phyloP scores from a whole-genome alignment of 331 rosid species.

The Ulmus americana region DNA sequence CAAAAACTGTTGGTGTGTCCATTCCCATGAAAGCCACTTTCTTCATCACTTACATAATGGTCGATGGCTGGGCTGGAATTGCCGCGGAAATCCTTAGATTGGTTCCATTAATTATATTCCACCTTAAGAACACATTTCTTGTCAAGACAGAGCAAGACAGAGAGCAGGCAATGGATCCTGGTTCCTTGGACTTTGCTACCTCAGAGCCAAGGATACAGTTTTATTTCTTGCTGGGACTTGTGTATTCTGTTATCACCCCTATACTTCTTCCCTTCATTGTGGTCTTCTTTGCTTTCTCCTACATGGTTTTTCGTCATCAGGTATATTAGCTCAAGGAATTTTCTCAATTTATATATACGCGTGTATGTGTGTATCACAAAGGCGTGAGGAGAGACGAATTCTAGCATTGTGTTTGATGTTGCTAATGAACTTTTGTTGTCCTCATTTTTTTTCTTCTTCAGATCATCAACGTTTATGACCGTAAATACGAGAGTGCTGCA shows the following conservation, averaged over 20 bases:
- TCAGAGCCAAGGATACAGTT: constrained; percentile 85
- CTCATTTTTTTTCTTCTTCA: constrained; percentile 19
- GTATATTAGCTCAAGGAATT: constrained; percentile 29
- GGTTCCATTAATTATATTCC: constrained; percentile 53
- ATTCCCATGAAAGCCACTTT: constrained; percentile 94
- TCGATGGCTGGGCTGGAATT: constrained; percentile 93
- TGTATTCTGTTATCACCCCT: constrained; percentile 82
- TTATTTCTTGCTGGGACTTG: constrained; percentile 78
- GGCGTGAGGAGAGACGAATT: not conserved
- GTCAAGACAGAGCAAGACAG: constrained; percentile 82
- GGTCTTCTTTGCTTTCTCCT: constrained; percentile 80
- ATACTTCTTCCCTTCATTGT: constrained; percentile 77
- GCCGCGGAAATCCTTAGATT: constrained; percentile 79
- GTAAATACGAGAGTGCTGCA: constrained; percentile 84
- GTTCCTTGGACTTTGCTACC: constrained; percentile 54
- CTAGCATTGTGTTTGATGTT: not conserved
- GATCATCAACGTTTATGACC: constrained; percentile 84
- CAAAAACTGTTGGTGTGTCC: constrained; percentile 69
- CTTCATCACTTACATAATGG: constrained; percentile 87
- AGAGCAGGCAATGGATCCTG: constrained; percentile 77
- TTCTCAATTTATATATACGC: not conserved
- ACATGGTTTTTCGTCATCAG: constrained; percentile 82
- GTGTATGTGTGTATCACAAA: not conserved
- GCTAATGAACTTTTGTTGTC: not conserved
- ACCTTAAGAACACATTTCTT: constrained; percentile 75